Evolutionary conservation across 2,329 filamentous ascomycete genomes (phyloP), one percentile per base, ranked within the genome.

Genomic region (Colletotrichum spaethianum): DNA sequence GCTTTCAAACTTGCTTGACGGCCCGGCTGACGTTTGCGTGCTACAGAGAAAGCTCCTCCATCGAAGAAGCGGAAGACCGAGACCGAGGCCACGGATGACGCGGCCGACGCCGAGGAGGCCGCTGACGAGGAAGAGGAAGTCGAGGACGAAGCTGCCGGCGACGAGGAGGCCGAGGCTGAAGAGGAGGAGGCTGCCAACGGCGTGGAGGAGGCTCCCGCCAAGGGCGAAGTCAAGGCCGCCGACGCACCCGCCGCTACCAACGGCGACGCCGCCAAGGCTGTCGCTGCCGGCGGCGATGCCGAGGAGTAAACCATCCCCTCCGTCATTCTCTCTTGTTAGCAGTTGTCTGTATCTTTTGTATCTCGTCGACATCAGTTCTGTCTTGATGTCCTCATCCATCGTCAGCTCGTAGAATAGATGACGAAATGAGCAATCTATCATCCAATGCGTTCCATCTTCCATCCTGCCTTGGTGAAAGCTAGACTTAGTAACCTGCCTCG

Each of bases 41-140:
- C 2, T 36, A 12, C 74, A 84, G 81, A 79, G 64, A 78, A 82
- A 72, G 82, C 82, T 64, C 86, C 85, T 60, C 86, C 86, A 46
- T 83, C 83, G 68, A 88, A 88, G 82, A 88, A 87, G 81, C 83
- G 82, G 76, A 88, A 87, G 84, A 86, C 84, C 33, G 79, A 76
- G 67, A 76, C 80, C 31, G 79, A 78, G 33, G 75, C 78, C 14
- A 73, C 73, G 28, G 78, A 73, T 26, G 77, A 82, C 20, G 82
- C 77, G n/a, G 78, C 77, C 28, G 79, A 77, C 38, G 50, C 50
- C 38, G 44, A 64, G n/a, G 62, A n/a, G 33, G 75, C 4, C 77
- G 74, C 26, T 5, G 82, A 81, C 0, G 81, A 82, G 1, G 81
- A 82, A 16, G 79, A 79, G 14, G 78, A 77, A 26, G 78, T 74